Conservation (phyloP, 139 green algal genomes). For the Chlorella sorokiniana region DNA sequence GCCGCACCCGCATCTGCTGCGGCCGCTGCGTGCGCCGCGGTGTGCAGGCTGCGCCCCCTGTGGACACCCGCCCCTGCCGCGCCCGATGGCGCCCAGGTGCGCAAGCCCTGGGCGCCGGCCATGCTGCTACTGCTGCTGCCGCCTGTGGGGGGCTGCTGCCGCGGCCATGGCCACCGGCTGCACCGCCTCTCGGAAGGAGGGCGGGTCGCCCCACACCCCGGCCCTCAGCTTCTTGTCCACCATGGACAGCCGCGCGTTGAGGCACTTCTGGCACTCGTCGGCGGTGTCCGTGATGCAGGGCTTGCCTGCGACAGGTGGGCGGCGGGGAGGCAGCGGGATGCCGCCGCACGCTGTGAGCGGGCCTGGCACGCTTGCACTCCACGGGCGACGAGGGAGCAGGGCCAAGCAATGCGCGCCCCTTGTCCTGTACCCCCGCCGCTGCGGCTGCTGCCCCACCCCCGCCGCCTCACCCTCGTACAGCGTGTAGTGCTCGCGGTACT, state of each 20-base stretch:
- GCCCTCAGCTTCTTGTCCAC: slow-evolving; percentile 55
- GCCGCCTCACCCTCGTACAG: slow-evolving; percentile 54
- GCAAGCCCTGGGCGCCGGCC: too few relatives aligned
- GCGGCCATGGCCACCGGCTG: slow-evolving; percentile 11
- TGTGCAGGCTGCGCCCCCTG: slow-evolving; percentile 4
- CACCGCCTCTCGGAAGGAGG: slow-evolving; percentile 49
- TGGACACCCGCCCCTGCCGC: neutral
- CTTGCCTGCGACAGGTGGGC: slow-evolving; percentile 73
- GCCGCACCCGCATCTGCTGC: neutral
- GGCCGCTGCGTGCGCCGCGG: neutral
- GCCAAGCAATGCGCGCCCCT: too few relatives aligned
- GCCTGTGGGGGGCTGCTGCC: neutral
- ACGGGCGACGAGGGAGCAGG: too few relatives aligned
- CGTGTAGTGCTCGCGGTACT: slow-evolving; percentile 42
- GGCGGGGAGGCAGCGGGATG: slow-evolving; percentile 17
- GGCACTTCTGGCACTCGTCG: slow-evolving; percentile 68
- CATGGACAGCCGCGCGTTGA: slow-evolving; percentile 60
- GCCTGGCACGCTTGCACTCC: too few relatives aligned
- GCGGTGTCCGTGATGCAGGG: slow-evolving; percentile 78
- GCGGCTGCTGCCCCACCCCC: too few relatives aligned
- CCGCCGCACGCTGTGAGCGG: too few relatives aligned
- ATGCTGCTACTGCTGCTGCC: neutral
- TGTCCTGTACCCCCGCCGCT: too few relatives aligned
- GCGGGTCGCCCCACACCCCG: slow-evolving; percentile 61
- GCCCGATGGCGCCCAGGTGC: neutral